Percentiles rank a stretch among this genome's conserved stretches.
These are phyloP conservation scores for Boletus austroedulis DNA, from an alignment of 1,284 basidiomycete species.

Conservation along the genomic window DNA sequence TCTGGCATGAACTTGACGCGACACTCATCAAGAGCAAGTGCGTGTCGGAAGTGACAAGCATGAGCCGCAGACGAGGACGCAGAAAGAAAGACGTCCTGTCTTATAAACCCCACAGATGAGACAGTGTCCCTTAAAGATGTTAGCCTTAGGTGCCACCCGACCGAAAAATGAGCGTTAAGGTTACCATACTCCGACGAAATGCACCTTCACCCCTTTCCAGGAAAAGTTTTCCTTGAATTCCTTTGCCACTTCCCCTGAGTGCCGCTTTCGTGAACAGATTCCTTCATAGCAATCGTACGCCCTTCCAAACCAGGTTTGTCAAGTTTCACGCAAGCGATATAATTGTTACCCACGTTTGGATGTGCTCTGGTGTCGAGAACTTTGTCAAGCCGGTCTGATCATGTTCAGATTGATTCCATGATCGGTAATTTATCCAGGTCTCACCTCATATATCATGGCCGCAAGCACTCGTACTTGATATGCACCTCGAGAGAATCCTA, in stretches of 20 bases:
- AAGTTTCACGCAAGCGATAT: not conserved
- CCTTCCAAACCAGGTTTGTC: constrained; percentile 22
- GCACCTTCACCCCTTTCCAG: constrained; percentile 29
- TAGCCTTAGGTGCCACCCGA: not conserved
- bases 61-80: constrained; percentile 22
- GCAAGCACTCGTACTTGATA: constrained; percentile 45
- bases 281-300: constrained; percentile 40
- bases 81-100: constrained; percentile 25
- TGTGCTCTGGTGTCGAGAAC: constrained; percentile 21
- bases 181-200: constrained; percentile 45
- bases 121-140: constrained; percentile 25
- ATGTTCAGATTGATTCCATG: not conserved
- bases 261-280: constrained; percentile 16
- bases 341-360: constrained; percentile 16
- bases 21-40: constrained; percentile 41
- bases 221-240: constrained; percentile 42
- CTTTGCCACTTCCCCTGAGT: too few species aligned
- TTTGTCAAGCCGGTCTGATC: constrained; percentile 27
- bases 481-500: constrained; percentile 48
- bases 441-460: constrained; percentile 42
- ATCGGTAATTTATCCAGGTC: not conserved
- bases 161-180: not conserved
- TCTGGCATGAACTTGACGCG: constrained; percentile 45
- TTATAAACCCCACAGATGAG: constrained; percentile 36
- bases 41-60: constrained; percentile 42